Evolutionary conservation across 108 stramenopile genomes (phyloP).

Genomic region (Aurantiochytrium sp.): DNA sequence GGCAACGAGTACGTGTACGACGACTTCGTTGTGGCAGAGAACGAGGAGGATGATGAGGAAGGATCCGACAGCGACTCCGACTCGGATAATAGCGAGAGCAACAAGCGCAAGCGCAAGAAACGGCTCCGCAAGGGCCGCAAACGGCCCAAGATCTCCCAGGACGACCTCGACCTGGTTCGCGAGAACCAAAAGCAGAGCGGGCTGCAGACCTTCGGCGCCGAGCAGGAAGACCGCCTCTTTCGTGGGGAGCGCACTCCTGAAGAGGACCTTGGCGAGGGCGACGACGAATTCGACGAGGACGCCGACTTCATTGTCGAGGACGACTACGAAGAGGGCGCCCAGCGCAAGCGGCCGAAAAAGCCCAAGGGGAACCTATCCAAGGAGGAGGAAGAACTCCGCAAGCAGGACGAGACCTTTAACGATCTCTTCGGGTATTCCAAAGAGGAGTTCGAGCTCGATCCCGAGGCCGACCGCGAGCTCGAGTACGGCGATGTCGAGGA

Average conservation of each 20-base stretch:
- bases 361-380: neutral
- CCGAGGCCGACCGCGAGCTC: neutral
- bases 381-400: neutral
- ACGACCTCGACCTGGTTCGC: constrained; percentile 10
- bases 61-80: neutral
- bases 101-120: neutral
- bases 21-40: neutral
- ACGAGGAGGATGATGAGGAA: neutral
- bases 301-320: constrained; percentile 19
- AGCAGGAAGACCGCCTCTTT: neutral
- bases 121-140: neutral
- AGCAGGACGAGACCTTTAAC: neutral
- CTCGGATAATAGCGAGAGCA: neutral
- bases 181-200: neutral
- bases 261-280: neutral
- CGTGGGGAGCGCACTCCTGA: neutral
- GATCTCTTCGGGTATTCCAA: neutral
- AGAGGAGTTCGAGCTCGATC: neutral
- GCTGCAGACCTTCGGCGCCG: neutral
- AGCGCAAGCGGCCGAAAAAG: neutral
- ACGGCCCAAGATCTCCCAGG: neutral
- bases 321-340: neutral
- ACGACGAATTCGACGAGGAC: constrained; percentile 15
- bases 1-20: neutral
- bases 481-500: neutral